Percentiles rank a stretch among this genome's conserved stretches.
Evolutionary conservation across 208 protist species (phyloP).

Genomic region (Trichomonas gallinae): DNA sequence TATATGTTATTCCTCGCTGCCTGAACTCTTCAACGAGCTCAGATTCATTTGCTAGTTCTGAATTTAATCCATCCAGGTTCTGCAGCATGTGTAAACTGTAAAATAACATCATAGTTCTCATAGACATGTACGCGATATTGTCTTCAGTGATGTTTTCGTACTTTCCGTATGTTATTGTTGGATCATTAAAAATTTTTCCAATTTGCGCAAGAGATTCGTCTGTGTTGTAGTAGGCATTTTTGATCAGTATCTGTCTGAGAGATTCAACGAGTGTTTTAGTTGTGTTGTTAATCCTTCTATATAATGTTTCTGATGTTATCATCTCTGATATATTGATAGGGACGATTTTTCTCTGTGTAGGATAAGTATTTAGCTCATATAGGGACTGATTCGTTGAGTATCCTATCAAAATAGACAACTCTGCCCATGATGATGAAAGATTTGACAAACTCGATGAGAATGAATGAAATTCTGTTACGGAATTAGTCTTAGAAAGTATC

Average conservation of each 20-base stretch:
- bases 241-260: not conserved
- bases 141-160: not conserved
- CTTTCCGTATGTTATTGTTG: not conserved
- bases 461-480: not conserved
- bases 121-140: not conserved
- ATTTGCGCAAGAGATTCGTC: not conserved
- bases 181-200: not conserved
- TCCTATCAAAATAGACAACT: not conserved
- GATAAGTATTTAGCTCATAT: not conserved
- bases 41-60: not conserved
- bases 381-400: not conserved
- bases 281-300: not conserved
- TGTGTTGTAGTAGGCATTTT: not conserved
- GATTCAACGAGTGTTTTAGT: not conserved
- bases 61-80: not conserved
- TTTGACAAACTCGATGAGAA: not conserved
- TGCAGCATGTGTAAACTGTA: not conserved
- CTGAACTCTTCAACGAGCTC: not conserved
- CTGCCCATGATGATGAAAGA: not conserved
- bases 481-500: not conserved
- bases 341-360: not conserved
- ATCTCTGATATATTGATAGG: not conserved
- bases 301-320: not conserved
- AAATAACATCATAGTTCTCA: not conserved
- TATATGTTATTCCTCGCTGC: not conserved